Percentiles rank a stretch among this genome's conserved stretches.
Evolutionary conservation across 2,329 filamentous ascomycete genomes (phyloP).

Genomic region (Venturia oleaginea): DNA sequence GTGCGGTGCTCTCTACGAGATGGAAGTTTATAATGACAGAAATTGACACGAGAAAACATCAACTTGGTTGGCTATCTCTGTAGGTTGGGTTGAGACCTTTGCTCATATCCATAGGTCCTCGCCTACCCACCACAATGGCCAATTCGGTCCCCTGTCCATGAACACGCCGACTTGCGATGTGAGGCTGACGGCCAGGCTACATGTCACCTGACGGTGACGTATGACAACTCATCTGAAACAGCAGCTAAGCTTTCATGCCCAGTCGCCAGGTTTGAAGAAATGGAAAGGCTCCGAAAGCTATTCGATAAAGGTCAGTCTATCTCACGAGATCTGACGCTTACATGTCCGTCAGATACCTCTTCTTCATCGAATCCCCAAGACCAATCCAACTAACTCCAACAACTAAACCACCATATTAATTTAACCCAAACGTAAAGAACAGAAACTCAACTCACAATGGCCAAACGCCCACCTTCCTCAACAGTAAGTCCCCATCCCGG

Average conservation of each 20-base stretch:
- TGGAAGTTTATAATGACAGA: too few relatives aligned
- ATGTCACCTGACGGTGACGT: background rate
- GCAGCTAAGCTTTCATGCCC: background rate
- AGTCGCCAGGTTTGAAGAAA: background rate
- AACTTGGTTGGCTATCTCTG: too few relatives aligned
- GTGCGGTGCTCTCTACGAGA: too few relatives aligned
- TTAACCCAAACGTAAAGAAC: too few relatives aligned
- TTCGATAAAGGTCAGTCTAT: background rate
- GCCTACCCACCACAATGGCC: too few relatives aligned
- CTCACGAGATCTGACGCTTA: background rate
- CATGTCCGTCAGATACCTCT: background rate
- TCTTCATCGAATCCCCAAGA: background rate
- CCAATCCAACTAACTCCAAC: background rate
- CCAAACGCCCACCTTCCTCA: slow-evolving; percentile 11
- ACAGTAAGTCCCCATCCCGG: slow-evolving; percentile 6
- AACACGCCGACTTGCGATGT: too few relatives aligned
- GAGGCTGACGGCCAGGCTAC: background rate
- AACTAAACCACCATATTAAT: background rate
- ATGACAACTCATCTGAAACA: too few relatives aligned
- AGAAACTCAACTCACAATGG: background rate
- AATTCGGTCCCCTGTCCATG: too few relatives aligned
- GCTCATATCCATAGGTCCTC: too few relatives aligned
- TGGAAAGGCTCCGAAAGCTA: background rate
- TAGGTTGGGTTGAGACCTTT: too few relatives aligned
- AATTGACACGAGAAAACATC: too few relatives aligned